Conservation (phyloP, 2,329 filamentous ascomycete genomes). For the Talaromyces sp. region DNA sequence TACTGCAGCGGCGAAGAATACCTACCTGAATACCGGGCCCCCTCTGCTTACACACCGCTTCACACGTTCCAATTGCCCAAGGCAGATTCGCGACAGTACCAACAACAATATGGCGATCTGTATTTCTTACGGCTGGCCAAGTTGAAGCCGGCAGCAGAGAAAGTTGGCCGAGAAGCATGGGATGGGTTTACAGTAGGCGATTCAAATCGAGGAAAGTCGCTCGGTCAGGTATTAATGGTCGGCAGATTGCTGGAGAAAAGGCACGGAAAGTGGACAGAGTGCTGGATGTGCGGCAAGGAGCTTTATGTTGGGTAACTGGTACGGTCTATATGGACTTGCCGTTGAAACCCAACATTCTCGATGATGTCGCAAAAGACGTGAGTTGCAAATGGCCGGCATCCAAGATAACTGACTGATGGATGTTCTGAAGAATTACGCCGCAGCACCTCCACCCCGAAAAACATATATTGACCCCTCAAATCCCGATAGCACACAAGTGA, state of each 20-base stretch:
- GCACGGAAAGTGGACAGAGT: slow-evolving; percentile 80
- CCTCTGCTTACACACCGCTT: slow-evolving; percentile 69
- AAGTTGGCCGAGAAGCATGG: slow-evolving; percentile 73
- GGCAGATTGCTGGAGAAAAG: slow-evolving; percentile 67
- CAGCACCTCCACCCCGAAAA: slow-evolving; percentile 70
- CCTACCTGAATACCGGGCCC: slow-evolving; percentile 50
- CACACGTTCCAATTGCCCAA: slow-evolving; percentile 70
- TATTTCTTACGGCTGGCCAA: slow-evolving; percentile 89
- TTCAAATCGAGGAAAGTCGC: slow-evolving; percentile 59
- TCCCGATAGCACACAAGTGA: slow-evolving; percentile 58
- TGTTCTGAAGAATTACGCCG: slow-evolving; percentile 71
- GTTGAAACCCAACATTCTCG: slow-evolving; percentile 90
- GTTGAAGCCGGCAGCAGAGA: slow-evolving; percentile 79
- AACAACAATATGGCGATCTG: slow-evolving; percentile 96
- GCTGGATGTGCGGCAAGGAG: slow-evolving; percentile 89
- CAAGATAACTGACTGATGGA: background rate
- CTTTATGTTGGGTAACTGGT: slow-evolving; percentile 91
- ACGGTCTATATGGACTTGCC: slow-evolving; percentile 98
- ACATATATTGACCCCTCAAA: slow-evolving; percentile 65
- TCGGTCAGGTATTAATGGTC: slow-evolving; percentile 55
- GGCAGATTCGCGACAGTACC: slow-evolving; percentile 65
- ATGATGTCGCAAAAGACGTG: slow-evolving; percentile 91
- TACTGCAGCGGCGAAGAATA: slow-evolving; percentile 25
- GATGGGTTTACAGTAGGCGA: slow-evolving; percentile 59
- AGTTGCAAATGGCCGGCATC: slow-evolving; percentile 25